Evolutionary conservation across 768 basidiomycete species (phyloP), one percentile per base, ranked within the genome.

Genomic region (Galerina sulciceps): DNA sequence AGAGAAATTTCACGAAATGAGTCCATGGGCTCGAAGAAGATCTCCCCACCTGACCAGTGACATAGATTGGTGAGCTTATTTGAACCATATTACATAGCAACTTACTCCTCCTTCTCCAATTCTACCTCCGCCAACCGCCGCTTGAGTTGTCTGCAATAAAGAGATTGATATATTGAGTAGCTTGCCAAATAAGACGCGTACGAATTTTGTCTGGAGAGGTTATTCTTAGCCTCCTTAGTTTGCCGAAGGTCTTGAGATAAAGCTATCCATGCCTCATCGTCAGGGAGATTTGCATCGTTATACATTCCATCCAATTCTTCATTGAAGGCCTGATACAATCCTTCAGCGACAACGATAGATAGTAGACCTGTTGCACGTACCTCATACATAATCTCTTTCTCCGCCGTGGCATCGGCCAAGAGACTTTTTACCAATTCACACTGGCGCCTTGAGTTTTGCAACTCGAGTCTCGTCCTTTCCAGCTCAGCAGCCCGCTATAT

Each of bases 351-450:
- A 41, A 34, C 10, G 9, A 11, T 17, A 51, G 34, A 15, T 11
- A 14, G 18, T 26, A 17, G 14, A 65, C 37, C 44, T 52, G 42
- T n/a, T 14, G 3, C 13, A 31, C 63, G 55, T 62, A 94, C 94
- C 80, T 94, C 91, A 63, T 95, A 96, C 84, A 96, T 90, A 70
- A 94, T 91, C 67, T 95, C 92, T 73, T 96, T 91, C 77, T 97
- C 95, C 1, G 87, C 82, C 9, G 89, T 90, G 34, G 86, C 84
- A 66, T 96, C 91, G 15, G 82, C 80, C 13, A 94, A 78, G 26
- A 95, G 79, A 63, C 84, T 85, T 71, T 92, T 92, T 3, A 94
- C 84, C 26, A 94, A 75, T 64, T 91, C 92, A 60, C 86, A 88
- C 70, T 93, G 90, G 15, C 90, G 83, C 62, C 83, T 88, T 15